A percentile compares a stretch with the other conserved stretches of the same genome.
Evolutionary conservation across 129 eudicot genomes (phyloP).

Genomic region (Flaveria ramosissima): DNA sequence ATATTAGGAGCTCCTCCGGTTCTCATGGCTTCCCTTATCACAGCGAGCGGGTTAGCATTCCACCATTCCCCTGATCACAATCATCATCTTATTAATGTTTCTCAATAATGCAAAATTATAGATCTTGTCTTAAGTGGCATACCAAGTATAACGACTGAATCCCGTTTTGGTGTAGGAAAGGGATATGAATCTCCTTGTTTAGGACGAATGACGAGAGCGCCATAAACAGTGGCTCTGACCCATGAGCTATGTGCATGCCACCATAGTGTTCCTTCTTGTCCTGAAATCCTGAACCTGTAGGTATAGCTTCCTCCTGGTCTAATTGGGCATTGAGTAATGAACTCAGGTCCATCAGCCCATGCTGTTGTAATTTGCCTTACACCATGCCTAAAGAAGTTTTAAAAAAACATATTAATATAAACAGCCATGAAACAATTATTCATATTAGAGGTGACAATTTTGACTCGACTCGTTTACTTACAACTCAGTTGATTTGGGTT

Average conservation of each 20-base stretch:
- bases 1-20: constrained; percentile 84
- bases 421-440: not conserved
- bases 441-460: not conserved
- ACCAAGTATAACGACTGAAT: constrained; percentile 84
- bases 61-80: constrained; percentile 85
- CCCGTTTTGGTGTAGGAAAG: constrained; percentile 80
- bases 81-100: constrained; percentile 24
- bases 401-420: not conserved
- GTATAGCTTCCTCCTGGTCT: constrained; percentile 94
- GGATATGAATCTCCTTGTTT: constrained; percentile 79
- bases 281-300: constrained; percentile 70
- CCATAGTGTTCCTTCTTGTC: constrained; percentile 99
- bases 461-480: no score
- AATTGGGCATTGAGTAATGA: constrained; percentile 94
- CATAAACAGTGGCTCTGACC: constrained; percentile 95
- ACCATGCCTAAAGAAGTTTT: constrained; percentile 66
- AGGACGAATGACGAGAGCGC: constrained; percentile 82
- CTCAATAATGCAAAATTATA: not conserved
- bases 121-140: constrained; percentile 7
- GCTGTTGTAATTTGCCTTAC: constrained; percentile 90
- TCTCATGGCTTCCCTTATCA: constrained; percentile 76
- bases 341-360: constrained; percentile 99
- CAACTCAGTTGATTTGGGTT: not conserved
- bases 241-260: constrained; percentile 99
- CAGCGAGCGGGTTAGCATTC: constrained; percentile 78